Evolutionary conservation across 1,284 basidiomycete genomes (phyloP), one percentile per base, ranked within the genome.

Genomic region (Microbotryum saponariae): DNA sequence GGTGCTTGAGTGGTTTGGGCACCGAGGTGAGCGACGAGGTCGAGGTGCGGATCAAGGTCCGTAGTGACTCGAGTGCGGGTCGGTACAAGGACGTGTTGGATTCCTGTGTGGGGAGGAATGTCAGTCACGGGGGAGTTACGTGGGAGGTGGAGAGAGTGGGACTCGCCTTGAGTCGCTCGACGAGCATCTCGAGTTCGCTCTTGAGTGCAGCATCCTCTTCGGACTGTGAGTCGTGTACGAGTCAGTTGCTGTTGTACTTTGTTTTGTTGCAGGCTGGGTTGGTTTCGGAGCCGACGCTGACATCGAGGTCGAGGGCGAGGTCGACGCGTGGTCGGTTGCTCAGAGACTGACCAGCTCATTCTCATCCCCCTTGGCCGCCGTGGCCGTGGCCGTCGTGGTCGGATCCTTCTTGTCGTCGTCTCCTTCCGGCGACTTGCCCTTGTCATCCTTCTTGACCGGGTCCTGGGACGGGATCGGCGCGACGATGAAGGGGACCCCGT

Each of bases 21-120:
- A 99, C 96, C 18, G 91, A 94, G n/a, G 96, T 99, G 94, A 99
- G 97, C 8, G 92, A 97, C 23, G 91, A 94, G 5, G 96, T 99
- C 25, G 92, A 93, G 5, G 96, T 97, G 73, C 91, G 82, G 73
- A 98, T 98, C 47, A 98, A 80, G 25, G 89, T 94, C 60, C 94
- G 84, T 20, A 99, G 81, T 2, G 91, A 91, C 78, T 98, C 96
- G 37, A 99, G 82, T 21, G 94, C 92, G 31, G 94, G 88, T 27
- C 86, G 81, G 76, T 98, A 89, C 47, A 99, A 82, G 25, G 81
- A 79, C 0, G 84, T 86, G 74, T 97, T 85, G 62, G 86, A 75
- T 84, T 98, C 96, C 92, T 97, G 72, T 51, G 58, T 12, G 48
- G 25, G 18, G 18, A 21, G 55, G n/a, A 47, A 8, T 16, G 21